Base-by-base conservation (phyloP, 306 rosid genomes). In the Biancaea sappan region DNA sequence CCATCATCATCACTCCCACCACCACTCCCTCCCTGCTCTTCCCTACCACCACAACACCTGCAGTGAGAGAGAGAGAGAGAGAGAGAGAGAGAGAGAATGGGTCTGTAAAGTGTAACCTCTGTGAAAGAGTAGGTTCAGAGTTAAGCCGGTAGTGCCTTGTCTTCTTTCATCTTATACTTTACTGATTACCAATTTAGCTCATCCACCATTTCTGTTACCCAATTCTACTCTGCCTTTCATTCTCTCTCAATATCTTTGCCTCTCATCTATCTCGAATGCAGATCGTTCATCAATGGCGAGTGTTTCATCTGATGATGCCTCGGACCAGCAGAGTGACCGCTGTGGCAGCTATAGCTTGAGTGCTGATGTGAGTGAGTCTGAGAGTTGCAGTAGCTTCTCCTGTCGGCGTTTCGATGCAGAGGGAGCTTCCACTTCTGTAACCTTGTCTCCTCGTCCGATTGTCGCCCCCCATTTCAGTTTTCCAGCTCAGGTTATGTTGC, bases 301-400 rank as follows among this genome's bases (percentile, higher is more conserved):
- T 67, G 87, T 84, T 69, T 89, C 97, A 6, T 82, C 86, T 18
- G 98, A 91, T 31, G 98, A 91, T 7, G 83, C 37, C 65, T 84
- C 96, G 40, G 96, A 91, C 73, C 92, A 84, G 43, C 90, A 83
- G 71, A 90, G 96, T 58, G 91, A 92, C 26, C 86, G 97, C 15
- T 90, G 97, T 32, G 98, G 96, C 0, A 93, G 97, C 69, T 93
- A 93, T 80, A 93, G 97, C 59, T 67, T 87, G 41, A 93, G 98
- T 60, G 98, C 98, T 24, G 98, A 93, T 61, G 85, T 93, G 47
- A 93, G 98, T 59, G 98, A 93, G 86, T 93, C 98, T 0, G 98
- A 89, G 79, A 93, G 98, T 32, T 89, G 86, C 58, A 86, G 96
- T 51, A 91, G 97, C 80, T 91, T 93, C 83, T 89, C 88, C 1